phyloP scores from a whole-genome alignment of 495 filamentous ascomycete genomes.

The Collariella sp. region DNA sequence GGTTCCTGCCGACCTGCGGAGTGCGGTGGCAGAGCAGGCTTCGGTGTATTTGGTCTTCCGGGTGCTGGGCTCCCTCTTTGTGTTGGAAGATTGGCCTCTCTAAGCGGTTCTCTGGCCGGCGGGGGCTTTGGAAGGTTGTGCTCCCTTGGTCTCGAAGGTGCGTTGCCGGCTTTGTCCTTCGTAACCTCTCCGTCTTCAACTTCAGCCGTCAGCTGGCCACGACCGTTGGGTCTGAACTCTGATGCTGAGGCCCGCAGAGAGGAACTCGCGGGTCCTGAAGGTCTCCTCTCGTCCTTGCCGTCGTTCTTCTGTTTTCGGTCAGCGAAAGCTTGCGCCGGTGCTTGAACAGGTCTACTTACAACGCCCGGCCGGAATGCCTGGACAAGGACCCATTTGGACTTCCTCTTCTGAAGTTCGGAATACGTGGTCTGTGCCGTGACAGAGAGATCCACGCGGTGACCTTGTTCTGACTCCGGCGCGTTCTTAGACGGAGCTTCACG shows the following conservation, averaged over 20 bases:
- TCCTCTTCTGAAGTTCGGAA: constrained; percentile 69
- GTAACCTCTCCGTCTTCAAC: constrained; percentile 76
- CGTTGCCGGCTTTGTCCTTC: constrained; percentile 42
- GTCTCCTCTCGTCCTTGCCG: constrained; percentile 28
- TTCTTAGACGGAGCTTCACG: constrained; percentile 53
- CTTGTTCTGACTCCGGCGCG: constrained; percentile 57
- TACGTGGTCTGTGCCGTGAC: constrained; percentile 78
- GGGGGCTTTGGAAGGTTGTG: constrained; percentile 7
- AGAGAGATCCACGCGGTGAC: constrained; percentile 72
- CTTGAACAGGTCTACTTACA: constrained; percentile 34
- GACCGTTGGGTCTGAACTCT: constrained; percentile 37
- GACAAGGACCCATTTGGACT: constrained; percentile 76
- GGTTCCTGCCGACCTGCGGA: constrained; percentile 21
- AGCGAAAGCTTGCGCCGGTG: constrained; percentile 15
- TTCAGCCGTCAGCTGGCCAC: constrained; percentile 40
- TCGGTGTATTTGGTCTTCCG: constrained; percentile 15
- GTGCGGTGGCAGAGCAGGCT: constrained; percentile 12
- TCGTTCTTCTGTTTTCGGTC: constrained; percentile 31
- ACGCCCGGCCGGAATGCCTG: constrained; percentile 59
- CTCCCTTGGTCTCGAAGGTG: constrained; percentile 11
- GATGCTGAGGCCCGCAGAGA: constrained; percentile 35
- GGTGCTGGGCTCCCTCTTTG: constrained; percentile 7
- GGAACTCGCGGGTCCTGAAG: constrained; percentile 21
- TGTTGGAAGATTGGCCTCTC: constrained; percentile 9
- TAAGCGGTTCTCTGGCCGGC: constrained; percentile 10